These are phyloP conservation scores for Gynandropsis gynandra DNA, from an alignment of 345 rosid species.

Conservation along the genomic window DNA sequence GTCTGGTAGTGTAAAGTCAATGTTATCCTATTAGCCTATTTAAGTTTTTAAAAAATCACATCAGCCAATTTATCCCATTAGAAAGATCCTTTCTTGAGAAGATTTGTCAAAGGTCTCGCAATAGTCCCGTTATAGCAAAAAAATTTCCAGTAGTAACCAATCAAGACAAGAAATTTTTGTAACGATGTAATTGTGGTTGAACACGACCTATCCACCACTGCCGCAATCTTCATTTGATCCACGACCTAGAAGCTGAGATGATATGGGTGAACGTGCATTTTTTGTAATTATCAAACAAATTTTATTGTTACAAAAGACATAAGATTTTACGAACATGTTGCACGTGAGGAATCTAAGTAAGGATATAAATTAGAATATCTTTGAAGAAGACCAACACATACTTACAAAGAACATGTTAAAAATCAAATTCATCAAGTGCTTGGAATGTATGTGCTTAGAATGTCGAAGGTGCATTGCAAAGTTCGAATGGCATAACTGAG, in stretches of 20 bases:
- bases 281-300: neutral
- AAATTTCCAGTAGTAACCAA: slow-evolving; percentile 9
- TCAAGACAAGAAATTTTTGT: neutral
- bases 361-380: slow-evolving; percentile 1
- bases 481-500: too few species aligned
- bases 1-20: neutral
- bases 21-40: neutral
- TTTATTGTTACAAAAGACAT: neutral
- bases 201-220: slow-evolving; percentile 1
- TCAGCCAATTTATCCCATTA: too few species aligned
- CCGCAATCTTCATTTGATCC: neutral
- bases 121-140: neutral
- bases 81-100: neutral
- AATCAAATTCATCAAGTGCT: neutral
- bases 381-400: neutral
- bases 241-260: neutral
- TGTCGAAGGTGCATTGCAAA: too few species aligned
- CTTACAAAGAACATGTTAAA: neutral
- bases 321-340: neutral
- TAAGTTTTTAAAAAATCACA: too few species aligned
- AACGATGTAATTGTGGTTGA: neutral
- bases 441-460: too few species aligned
- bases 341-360: neutral
- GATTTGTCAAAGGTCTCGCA: neutral
- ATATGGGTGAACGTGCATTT: neutral